These are phyloP conservation scores for Rutstroemia sydowiana DNA, from an alignment of 2,329 filamentous ascomycete genomes.

Conservation along the genomic window DNA sequence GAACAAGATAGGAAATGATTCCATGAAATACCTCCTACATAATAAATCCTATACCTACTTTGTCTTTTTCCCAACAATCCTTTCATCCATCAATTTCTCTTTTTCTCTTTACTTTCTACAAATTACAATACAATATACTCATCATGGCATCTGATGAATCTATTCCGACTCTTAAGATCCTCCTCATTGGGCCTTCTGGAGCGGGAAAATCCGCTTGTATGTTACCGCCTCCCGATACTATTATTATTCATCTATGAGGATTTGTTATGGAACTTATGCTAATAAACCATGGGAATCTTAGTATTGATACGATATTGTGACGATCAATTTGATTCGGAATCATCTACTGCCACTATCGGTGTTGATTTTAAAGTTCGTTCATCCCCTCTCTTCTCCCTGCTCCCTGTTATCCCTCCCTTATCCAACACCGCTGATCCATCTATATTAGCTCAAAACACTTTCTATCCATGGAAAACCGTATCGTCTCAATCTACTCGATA, in stretches of 20 bases:
- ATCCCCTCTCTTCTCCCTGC: background rate
- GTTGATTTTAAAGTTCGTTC: slow-evolving; percentile 47
- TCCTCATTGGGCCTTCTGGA: slow-evolving; percentile 49
- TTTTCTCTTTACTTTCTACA: background rate
- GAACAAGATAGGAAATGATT: background rate
- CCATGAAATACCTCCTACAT: too few species aligned
- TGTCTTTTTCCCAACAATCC: background rate
- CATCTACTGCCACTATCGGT: slow-evolving; percentile 47
- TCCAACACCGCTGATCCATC: background rate
- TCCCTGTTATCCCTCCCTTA: background rate
- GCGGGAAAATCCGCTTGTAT: slow-evolving; percentile 46
- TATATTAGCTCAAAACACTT: slow-evolving; percentile 45
- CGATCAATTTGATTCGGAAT: slow-evolving; percentile 49
- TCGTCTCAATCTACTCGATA: slow-evolving; percentile 59
- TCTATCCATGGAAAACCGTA: slow-evolving; percentile 45
- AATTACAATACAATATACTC: background rate
- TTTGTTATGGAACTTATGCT: background rate
- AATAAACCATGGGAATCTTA: slow-evolving; percentile 21
- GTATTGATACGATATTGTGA: slow-evolving; percentile 49
- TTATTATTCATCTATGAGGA: background rate
- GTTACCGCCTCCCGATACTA: background rate
- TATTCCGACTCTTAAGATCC: slow-evolving; percentile 44
- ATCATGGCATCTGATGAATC: slow-evolving; percentile 40
- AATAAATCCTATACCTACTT: background rate
- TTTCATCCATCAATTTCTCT: background rate